Base-by-base conservation (phyloP, 495 filamentous ascomycete species). In the Staphylotrichum tortipilum region DNA sequence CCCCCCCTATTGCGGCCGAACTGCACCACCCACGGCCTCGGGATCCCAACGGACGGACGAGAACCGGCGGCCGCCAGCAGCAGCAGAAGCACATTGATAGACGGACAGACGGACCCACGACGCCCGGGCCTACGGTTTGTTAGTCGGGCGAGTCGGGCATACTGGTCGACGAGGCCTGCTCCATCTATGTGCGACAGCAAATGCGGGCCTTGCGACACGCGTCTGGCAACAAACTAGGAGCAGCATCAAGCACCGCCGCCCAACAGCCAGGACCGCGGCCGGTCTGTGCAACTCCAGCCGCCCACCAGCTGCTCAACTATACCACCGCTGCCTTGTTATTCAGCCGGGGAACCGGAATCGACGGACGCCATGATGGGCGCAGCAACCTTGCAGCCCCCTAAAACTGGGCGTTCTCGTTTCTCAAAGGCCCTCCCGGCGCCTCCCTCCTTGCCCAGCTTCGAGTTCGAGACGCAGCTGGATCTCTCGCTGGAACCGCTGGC, bases 351-450 rank as follows among this genome's bases (percentile, higher is more conserved):
- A 52, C 34, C 47, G 50, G 50, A 29, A 49, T 26, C 46, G 39
- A 51, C 28, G 15, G 43, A 19, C 29, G 31, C 36, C 37, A 63
- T 53, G 56, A 63, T 64, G 62, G 58, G 52, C 35, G 44, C 53
- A 22, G 31, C 62, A 39, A 52, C 50, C 44, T 43, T 66, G 29
- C 50, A 56, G 57, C 58, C 56, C 56, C 61, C 61, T 44, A 63
- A 58, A 48, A 52, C 56, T 2, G 60, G 62, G 36, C 42, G 58
- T 46, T 67, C 64, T 46, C 64, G 63, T 23, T 67, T 62, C 53
- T 67, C 64, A 26, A 67, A 67, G 54, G 64, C 63, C 1, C 58
- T 65, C 28, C 64, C 62, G 21, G 53, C 57, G 17, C 61, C 61
- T 59, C 57, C 64, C 51, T 50, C 59, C 36, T 47, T 60, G 28